Conservation (phyloP, 352 stramenopile species). For the Globisporangium acanthophoron region DNA sequence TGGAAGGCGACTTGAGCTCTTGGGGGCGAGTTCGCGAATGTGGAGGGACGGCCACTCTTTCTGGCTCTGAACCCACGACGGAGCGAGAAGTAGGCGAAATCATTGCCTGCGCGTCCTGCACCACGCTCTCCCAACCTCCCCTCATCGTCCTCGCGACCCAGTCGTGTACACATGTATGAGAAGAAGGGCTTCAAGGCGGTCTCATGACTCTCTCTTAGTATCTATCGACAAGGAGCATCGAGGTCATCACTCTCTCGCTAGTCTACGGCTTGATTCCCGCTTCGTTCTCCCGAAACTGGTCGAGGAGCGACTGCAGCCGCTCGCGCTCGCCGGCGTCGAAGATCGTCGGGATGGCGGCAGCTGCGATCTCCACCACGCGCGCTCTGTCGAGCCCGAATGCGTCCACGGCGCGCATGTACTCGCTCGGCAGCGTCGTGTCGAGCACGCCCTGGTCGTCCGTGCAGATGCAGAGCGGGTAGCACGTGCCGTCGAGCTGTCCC, state of each 20-base stretch:
- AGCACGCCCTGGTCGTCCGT: constrained; percentile 94
- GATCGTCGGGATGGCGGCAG: constrained; percentile 42
- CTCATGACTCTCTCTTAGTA: too few relatives aligned
- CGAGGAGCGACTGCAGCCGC: constrained; percentile 22
- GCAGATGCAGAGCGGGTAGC: constrained; percentile 86
- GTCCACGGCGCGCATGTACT: constrained; percentile 77
- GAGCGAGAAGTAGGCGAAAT: background rate
- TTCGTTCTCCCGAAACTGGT: constrained; percentile 8
- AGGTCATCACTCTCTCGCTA: too few relatives aligned
- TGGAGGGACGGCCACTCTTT: background rate
- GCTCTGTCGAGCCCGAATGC: constrained; percentile 64
- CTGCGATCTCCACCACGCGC: constrained; percentile 38
- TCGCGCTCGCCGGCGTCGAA: constrained; percentile 42
- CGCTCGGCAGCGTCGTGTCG: constrained; percentile 81
- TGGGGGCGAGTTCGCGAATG: background rate
- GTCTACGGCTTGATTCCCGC: background rate
- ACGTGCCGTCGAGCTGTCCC: background rate
- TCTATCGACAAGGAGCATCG: too few relatives aligned
- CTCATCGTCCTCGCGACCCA: too few relatives aligned
- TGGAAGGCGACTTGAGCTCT: background rate
- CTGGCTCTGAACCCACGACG: background rate
- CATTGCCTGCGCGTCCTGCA: background rate
- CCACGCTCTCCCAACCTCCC: too few relatives aligned
- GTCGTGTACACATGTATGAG: too few relatives aligned
- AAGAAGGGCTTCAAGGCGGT: too few relatives aligned